Evolutionary conservation across 805 yeast genomes (phyloP), one percentile per base, ranked within the genome.

Genomic region (Monosporozyma servazzii): DNA sequence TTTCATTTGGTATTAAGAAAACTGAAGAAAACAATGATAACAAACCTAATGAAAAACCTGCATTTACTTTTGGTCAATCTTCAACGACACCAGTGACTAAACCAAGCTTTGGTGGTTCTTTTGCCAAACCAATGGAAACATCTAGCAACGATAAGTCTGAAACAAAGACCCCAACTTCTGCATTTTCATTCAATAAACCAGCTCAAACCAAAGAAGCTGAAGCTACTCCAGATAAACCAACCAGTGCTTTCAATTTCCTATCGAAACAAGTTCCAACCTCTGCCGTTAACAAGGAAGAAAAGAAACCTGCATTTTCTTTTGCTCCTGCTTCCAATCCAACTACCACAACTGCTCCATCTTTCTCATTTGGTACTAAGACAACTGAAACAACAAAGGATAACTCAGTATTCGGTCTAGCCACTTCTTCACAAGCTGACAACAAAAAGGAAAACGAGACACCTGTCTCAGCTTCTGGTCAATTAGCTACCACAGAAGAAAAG

Each of bases 321-420:
- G 31, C 41, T 30, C 39, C 39, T 18, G n/a, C 43, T 8, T 48
- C 44, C 9, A 21, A 8, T 41, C 17, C 27, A n/a, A 21, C 8
- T 18, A 39, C 30, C 7, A 37, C 47, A 11, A 17, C 56, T 5
- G 53, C 59, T 40, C 56, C 66, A 31, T 47, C 60, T 20, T 64
- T 63, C 43, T 52, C 65, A 25, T 69, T 68, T 46, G 65, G 64
- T 41, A 17, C 15, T 10, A 42, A 17, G 9, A 7, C 43, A 6
- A 15, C 18, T n/a, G 43, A 47, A 44, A 10, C 21, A n/a, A 27
- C 7, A 10, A 13, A 27, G 4, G 21, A 23, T 31, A 45, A 53
- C 18, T 30, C 53, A 15, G 17, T 20, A 15, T 36, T 20, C 15
- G 27, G 40, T 10, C 18, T 30, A n/a, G 17, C 44, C 8, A 8